Evolutionary conservation across 192 early-diverging fungal genomes (phyloP), one percentile per base, ranked within the genome.

Genomic region (Coemansia sp.): DNA sequence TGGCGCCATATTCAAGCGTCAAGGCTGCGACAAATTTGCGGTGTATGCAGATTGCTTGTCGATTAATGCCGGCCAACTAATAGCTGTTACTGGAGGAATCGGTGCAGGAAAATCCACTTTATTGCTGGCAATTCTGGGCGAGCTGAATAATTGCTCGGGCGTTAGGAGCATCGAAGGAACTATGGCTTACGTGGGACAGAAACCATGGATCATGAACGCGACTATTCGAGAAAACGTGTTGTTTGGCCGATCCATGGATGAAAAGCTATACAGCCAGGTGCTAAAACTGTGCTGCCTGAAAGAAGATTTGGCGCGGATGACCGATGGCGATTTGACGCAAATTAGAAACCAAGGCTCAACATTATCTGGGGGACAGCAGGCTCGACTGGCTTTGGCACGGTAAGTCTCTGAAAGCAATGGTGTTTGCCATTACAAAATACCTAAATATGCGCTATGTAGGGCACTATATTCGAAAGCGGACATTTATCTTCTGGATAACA

Each of bases 21-120:
- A n/a, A 18, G 54, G 45, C 7, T 9, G 26, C 10, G 7, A 35
- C 0, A 33, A 33, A 0, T n/a, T 40, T 35, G 42, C 57, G 0
- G 14, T 72, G 14, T 13, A 23, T 2, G 38, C 61, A 1, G 33
- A 45, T 20, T 1, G 18, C 5, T 26, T 72, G 26, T 31, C 36
- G 12, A 44, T 54, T n/a, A 19, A 15, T 3, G 28, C 63, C 5
- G 78, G 78, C 26, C 80, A 86, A 42, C 68, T 92, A 3, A 81
- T 87, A 16, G 82, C 91, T 13, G 68, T 94, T 39, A 86, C 83
- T 37, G 94, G 94, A 7, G 72, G 83, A 26, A 91, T 93, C 13
- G 93, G 92, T 3, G 81, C 83, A 16, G 94, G 94, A 28, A 96
- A 96, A 61, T 82, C 86, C 8, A 81, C 84, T 5, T 50, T 96